Evolutionary conservation across 2,329 filamentous ascomycete species (phyloP).

Genomic region (Epichloe glyceriae): DNA sequence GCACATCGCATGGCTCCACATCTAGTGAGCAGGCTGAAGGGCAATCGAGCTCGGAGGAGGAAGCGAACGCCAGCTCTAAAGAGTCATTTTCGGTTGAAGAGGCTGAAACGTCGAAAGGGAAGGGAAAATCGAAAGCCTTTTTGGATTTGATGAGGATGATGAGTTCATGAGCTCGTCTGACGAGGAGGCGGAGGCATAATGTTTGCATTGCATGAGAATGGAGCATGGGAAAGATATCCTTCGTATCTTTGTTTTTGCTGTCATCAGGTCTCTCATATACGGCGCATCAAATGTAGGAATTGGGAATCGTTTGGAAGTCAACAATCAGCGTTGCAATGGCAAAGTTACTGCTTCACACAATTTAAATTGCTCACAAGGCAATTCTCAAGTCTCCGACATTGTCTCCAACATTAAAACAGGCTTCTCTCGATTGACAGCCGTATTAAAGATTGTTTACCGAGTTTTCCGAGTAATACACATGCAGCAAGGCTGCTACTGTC

Average conservation of each 20-base stretch:
- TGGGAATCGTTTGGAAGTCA: background rate
- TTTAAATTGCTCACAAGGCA: background rate
- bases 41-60: slow-evolving; percentile 21
- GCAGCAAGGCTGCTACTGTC: slow-evolving; percentile 20
- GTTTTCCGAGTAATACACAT: slow-evolving; percentile 23
- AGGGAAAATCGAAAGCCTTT: slow-evolving; percentile 40
- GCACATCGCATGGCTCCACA: slow-evolving; percentile 36
- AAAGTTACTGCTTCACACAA: background rate
- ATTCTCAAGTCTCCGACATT: background rate
- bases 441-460: slow-evolving; percentile 17
- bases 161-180: slow-evolving; percentile 59
- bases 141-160: slow-evolving; percentile 69
- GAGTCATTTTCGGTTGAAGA: slow-evolving; percentile 37
- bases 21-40: slow-evolving; percentile 21
- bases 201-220: background rate
- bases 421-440: slow-evolving; percentile 9
- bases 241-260: background rate
- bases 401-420: slow-evolving; percentile 4
- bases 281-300: background rate
- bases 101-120: slow-evolving; percentile 21
- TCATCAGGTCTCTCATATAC: background rate
- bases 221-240: background rate
- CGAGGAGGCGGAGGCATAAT: slow-evolving; percentile 29
- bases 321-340: background rate
- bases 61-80: slow-evolving; percentile 28